These are phyloP conservation scores for Beta macrorhiza DNA, from an alignment of 179 eudicot species.

Conservation along the genomic window DNA sequence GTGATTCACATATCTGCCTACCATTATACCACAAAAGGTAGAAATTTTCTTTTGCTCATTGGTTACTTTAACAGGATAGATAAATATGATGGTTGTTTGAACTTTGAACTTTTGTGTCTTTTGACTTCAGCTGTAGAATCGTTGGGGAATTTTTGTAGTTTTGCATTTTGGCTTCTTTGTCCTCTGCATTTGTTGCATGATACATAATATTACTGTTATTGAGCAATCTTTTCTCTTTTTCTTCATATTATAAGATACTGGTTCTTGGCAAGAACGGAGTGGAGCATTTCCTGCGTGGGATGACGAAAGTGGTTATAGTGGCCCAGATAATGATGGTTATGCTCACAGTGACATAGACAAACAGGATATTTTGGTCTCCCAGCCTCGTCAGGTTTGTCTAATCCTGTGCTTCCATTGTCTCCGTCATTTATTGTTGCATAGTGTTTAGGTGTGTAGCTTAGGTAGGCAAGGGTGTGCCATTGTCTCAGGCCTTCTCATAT, in stretches of 20 bases:
- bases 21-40: too few relatives aligned
- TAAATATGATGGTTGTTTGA: too few relatives aligned
- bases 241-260: slow-evolving; percentile 16
- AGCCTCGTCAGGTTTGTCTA: slow-evolving; percentile 34
- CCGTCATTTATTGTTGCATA: neutral
- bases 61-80: neutral
- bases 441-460: neutral
- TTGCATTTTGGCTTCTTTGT: neutral
- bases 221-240: neutral
- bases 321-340: slow-evolving; percentile 24
- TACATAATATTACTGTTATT: neutral
- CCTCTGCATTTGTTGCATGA: neutral
- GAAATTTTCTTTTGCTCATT: neutral
- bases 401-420: neutral
- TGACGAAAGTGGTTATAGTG: slow-evolving; percentile 26
- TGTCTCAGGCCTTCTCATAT: neutral
- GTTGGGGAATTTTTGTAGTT: neutral
- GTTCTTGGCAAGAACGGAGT: slow-evolving; percentile 15
- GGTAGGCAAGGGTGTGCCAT: neutral
- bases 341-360: slow-evolving; percentile 30
- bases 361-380: slow-evolving; percentile 26
- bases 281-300: slow-evolving; percentile 28
- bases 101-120: too few relatives aligned
- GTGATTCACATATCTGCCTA: neutral
- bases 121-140: neutral